Evolutionary conservation across 225 moss, liverwort and hornwort genomes (phyloP).

Genomic region (Straminergon stramineum): DNA sequence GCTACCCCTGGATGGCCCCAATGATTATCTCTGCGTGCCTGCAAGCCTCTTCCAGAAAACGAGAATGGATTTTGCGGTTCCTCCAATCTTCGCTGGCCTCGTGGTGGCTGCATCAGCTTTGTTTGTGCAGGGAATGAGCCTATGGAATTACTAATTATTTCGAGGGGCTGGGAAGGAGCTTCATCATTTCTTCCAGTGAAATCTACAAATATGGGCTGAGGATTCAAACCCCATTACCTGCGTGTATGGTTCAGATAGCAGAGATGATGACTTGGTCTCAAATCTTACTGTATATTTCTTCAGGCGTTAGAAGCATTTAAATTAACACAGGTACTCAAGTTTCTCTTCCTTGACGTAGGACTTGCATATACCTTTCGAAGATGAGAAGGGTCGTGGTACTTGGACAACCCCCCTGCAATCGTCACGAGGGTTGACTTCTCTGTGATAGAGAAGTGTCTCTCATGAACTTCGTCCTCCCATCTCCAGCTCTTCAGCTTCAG

Average conservation of each 20-base stretch:
- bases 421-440: neutral
- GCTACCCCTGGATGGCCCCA: slow-evolving; percentile 47
- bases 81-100: slow-evolving; percentile 50
- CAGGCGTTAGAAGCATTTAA: neutral
- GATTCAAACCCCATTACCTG: neutral
- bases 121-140: slow-evolving; percentile 49
- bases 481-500: neutral
- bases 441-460: neutral
- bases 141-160: slow-evolving; percentile 30
- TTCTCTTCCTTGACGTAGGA: neutral
- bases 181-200: neutral
- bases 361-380: neutral
- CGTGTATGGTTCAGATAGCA: neutral
- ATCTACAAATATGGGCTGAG: neutral
- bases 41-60: slow-evolving; percentile 47
- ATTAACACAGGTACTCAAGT: neutral
- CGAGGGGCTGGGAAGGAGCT: neutral
- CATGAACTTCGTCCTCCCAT: neutral
- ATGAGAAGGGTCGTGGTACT: neutral
- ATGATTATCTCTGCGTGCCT: slow-evolving; percentile 47
- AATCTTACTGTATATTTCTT: neutral
- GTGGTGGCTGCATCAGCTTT: slow-evolving; percentile 54
- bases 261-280: neutral
- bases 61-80: slow-evolving; percentile 48
- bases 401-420: neutral